Evolutionary conservation across 495 filamentous ascomycete genomes (phyloP), one percentile per base, ranked within the genome.

Genomic region (Talaromyces ruber): DNA sequence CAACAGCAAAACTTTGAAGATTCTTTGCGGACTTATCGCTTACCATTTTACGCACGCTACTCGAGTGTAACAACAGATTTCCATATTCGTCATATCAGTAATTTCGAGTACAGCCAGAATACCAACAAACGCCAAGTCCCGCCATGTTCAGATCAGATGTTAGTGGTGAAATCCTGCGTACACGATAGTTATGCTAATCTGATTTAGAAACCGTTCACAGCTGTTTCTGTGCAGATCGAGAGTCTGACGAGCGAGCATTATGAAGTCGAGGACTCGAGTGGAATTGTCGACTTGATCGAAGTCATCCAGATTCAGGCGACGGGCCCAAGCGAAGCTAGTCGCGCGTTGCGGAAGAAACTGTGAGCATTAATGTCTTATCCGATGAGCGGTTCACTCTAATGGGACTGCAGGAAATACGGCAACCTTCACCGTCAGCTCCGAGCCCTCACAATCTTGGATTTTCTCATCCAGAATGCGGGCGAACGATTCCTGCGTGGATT

Each of bases 281-380:
- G 95, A 14, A 91, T 99, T 58, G 88, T 92, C 50, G 93, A 98
- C 69, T 84, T 99, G 25, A 87, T 98, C 64, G 95, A 99, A 74
- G 90, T 92, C 55, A 86, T 99, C 65, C 88, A 89, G 63, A 86
- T 99, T 57, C 95, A 98, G 74, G 82, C 82, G 53, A 88, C 88
- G 21, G 95, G 95, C 2, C 93, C 95, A 1, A 84, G 84, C 6
- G 95, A 99, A 77, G 92, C 92, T 57, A 90, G 92, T 64, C 85
- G 95, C 71, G 93, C 95, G 22, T 83, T 98, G 66, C 84, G 95
- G 54, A 99, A 98, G 86, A 98, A 99, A 79, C 83, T 99, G 83
- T 91, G 70, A 72, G 88, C 74, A 34, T 21, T 29, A 54, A 25
- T 21, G 6, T 26, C 28, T 39, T 29, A 63, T 16, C 4, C 45